Conservation (phyloP, 495 filamentous ascomycete genomes). For the Lophiostoma macrostomum region DNA sequence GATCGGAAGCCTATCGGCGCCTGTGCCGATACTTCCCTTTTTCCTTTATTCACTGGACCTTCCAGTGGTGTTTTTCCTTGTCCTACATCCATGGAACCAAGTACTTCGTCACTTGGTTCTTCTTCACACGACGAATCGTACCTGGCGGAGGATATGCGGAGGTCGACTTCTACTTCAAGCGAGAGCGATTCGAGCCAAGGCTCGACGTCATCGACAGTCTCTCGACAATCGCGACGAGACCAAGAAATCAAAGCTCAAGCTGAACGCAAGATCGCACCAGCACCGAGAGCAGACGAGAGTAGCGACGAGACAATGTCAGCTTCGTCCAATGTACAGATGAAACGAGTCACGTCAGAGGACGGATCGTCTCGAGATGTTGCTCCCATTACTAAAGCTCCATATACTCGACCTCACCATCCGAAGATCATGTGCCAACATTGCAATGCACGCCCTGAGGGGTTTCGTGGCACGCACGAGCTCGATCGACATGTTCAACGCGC, state of each 20-base stretch:
- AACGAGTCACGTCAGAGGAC: slow-evolving; percentile 55
- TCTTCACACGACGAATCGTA: slow-evolving; percentile 19
- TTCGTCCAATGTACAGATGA: slow-evolving; percentile 47
- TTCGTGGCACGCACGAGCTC: slow-evolving; percentile 91
- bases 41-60: slow-evolving; percentile 23
- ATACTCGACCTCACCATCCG: slow-evolving; percentile 70
- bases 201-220: slow-evolving; percentile 23
- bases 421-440: slow-evolving; percentile 75
- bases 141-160: slow-evolving; percentile 34
- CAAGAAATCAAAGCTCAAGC: slow-evolving; percentile 32
- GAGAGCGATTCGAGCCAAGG: slow-evolving; percentile 26
- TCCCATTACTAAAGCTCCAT: slow-evolving; percentile 66
- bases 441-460: slow-evolving; percentile 75
- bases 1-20: slow-evolving; percentile 24
- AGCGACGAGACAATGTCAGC: slow-evolving; percentile 22
- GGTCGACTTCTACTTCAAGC: slow-evolving; percentile 26
- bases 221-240: slow-evolving; percentile 30
- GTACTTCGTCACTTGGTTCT: slow-evolving; percentile 20
- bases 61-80: slow-evolving; percentile 22
- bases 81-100: slow-evolving; percentile 20
- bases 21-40: slow-evolving; percentile 24
- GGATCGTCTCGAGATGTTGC: slow-evolving; percentile 59
- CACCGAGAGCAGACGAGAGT: slow-evolving; percentile 25
- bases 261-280: slow-evolving; percentile 24
- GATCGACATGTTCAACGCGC: slow-evolving; percentile 79